Evolutionary conservation across 148 eudicot genomes (phyloP), one percentile per base, ranked within the genome.

Genomic region (Rhododendron ovatum): DNA sequence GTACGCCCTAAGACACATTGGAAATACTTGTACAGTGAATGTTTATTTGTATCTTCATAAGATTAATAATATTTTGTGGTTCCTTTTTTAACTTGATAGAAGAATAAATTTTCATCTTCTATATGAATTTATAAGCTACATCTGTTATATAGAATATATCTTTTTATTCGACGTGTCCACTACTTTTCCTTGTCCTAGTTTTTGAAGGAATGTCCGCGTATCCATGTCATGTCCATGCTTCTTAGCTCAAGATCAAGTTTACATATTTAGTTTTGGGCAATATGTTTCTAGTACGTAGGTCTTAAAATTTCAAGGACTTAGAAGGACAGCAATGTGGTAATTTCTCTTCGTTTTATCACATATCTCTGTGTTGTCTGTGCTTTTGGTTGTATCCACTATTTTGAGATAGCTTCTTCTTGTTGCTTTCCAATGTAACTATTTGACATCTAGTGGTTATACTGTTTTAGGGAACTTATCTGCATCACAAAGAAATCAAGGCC

Each of bases 401-500:
- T 47, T 79, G 53, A 50, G 82, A 63, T 30, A 80, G 15, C 57
- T 5, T 80, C n/a, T 53, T 81, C 2, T 22, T 47, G 17, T 81
- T 55, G 17, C 28, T 81, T 81, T 81, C 65, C 83, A 81, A 30
- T 33, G 11, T 63, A 51, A 18, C 45, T 28, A 2, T 51, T 30
- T 81, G 30, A 82, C 74, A 50, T 33, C 69, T 82, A 20, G 47
- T 86, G 59, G 75, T 89, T 84, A 14, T 78, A 33, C 74, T 18
- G 53, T 82, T 85, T 18, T 91, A 97, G 99, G 98, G 98, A 89
- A 87, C 95, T 51, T 97, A 94, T 89, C 82, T 93, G 86, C 99
- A 94, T 89, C 95, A 97, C 86, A 94, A 93, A 89, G 96, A 95
- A 86, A 93, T 97, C 86, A 95, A 95, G 92, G 99, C 99, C 86